phyloP scores from a whole-genome alignment of 2,329 filamentous ascomycete species.

The Herpotrichia juniperi region DNA sequence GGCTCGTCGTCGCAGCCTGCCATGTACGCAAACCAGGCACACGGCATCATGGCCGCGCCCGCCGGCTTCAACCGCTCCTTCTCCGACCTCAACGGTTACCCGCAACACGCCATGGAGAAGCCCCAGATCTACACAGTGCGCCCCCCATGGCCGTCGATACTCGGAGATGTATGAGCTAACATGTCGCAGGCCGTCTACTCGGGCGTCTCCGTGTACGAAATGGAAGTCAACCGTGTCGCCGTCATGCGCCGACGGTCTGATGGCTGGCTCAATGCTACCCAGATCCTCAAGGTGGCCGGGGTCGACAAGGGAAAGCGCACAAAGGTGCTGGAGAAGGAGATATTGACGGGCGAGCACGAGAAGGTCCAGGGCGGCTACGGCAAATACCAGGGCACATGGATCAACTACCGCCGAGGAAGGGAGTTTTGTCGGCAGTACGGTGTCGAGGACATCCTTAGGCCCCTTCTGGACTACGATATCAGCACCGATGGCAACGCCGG shows the following conservation, averaged over 20 bases:
- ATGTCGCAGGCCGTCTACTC: constrained; percentile 78
- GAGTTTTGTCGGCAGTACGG: constrained; percentile 84
- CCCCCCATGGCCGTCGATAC: constrained; percentile 69
- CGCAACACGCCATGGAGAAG: constrained; percentile 48
- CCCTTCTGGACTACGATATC: constrained; percentile 81
- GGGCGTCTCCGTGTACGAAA: constrained; percentile 95
- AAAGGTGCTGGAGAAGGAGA: constrained; percentile 97
- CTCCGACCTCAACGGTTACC: constrained; percentile 42
- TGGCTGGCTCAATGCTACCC: constrained; percentile 96
- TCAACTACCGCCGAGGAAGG: constrained; percentile 87
- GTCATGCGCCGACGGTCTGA: constrained; percentile 96
- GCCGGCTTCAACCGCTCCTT: constrained; percentile 45
- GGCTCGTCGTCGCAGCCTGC: constrained; percentile 34
- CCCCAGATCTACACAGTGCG: constrained; percentile 59
- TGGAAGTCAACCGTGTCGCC: constrained; percentile 91
- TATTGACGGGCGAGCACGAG: constrained; percentile 93
- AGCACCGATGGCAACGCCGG: constrained; percentile 73
- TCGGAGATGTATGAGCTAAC: constrained; percentile 56
- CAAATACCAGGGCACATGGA: constrained; percentile 99
- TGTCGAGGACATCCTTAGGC: constrained; percentile 77
- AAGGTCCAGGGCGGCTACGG: constrained; percentile 98
- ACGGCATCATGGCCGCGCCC: constrained; percentile 42
- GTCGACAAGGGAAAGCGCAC: constrained; percentile 98
- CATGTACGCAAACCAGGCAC: constrained; percentile 41
- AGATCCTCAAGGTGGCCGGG: constrained; percentile 96